These are phyloP conservation scores for Rickenella mellea DNA, from an alignment of 768 basidiomycete genomes.

Conservation along the genomic window DNA sequence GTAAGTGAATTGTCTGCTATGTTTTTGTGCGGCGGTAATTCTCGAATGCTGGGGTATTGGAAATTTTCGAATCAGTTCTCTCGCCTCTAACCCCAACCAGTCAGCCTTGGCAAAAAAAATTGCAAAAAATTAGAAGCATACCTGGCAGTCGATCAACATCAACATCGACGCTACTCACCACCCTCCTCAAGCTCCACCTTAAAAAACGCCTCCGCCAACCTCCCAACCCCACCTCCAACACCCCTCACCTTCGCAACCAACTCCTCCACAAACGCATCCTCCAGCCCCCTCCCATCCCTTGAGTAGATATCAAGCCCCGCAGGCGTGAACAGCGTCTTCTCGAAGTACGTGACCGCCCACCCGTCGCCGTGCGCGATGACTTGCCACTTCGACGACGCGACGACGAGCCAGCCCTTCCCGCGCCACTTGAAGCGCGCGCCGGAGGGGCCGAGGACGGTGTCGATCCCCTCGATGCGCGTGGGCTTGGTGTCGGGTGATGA, in stretches of 20 bases:
- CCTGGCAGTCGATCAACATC: no score
- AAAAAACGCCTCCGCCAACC: conserved; percentile 13
- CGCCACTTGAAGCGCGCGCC: conserved; percentile 26
- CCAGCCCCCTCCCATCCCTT: conserved; percentile 10
- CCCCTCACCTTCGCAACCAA: conserved; percentile 8
- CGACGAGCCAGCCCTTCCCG: conserved; percentile 25
- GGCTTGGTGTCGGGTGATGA: conserved; percentile 14
- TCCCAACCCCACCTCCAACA: conserved; percentile 14
- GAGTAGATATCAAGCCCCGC: conserved; percentile 33
- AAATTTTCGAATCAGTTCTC: no score
- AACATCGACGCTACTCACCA: no score
- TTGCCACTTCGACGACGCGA: conserved; percentile 30
- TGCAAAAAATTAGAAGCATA: no score
- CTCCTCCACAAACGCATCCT: conserved; percentile 7
- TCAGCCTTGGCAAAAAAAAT: no score
- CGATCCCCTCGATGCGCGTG: conserved; percentile 21
- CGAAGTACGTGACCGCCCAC: conserved; percentile 27
- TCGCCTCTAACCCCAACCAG: no score
- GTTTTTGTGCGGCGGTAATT: no score
- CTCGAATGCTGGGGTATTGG: no score
- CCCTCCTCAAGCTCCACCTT: conserved; percentile 14
- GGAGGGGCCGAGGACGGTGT: conserved; percentile 8
- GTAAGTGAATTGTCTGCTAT: no score
- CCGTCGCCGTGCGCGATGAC: conserved; percentile 23
- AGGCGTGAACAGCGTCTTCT: conserved; percentile 33